phyloP scores from a whole-genome alignment of 257 asterid genomes.

The Solanum sejunctum region DNA sequence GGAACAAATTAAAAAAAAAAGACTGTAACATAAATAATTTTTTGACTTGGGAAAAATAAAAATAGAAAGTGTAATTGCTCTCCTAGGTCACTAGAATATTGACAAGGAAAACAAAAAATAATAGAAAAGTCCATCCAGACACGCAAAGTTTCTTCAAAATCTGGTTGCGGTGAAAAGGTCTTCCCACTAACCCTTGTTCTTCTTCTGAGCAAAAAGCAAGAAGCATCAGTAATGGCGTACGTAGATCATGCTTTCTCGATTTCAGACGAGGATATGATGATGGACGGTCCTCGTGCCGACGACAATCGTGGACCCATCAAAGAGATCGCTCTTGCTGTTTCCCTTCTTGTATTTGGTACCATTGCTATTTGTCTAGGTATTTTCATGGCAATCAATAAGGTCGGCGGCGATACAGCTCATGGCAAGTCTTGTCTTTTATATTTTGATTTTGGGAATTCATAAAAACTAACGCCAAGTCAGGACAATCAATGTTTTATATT shows the following conservation, averaged over 20 bases:
- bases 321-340: slow-evolving; percentile 91
- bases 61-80: too few relatives aligned
- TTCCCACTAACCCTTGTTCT: background rate
- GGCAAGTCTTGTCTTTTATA: background rate
- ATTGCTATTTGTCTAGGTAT: slow-evolving; percentile 61
- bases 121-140: background rate
- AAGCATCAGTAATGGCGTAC: slow-evolving; percentile 43
- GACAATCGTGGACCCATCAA: slow-evolving; percentile 81
- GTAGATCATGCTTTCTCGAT: slow-evolving; percentile 98
- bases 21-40: too few relatives aligned
- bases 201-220: background rate
- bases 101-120: background rate
- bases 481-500: too few relatives aligned
- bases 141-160: background rate
- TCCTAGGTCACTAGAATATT: background rate
- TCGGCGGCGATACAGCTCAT: slow-evolving; percentile 94
- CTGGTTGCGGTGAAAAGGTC: background rate
- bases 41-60: too few relatives aligned
- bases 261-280: slow-evolving; percentile 92
- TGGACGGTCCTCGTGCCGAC: slow-evolving; percentile 61
- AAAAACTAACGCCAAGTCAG: too few relatives aligned
- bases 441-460: too few relatives aligned
- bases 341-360: slow-evolving; percentile 80
- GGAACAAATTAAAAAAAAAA: too few relatives aligned
- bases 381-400: slow-evolving; percentile 66